phyloP scores from a whole-genome alignment of 768 basidiomycete genomes.

The Strobilomyces confusus region DNA sequence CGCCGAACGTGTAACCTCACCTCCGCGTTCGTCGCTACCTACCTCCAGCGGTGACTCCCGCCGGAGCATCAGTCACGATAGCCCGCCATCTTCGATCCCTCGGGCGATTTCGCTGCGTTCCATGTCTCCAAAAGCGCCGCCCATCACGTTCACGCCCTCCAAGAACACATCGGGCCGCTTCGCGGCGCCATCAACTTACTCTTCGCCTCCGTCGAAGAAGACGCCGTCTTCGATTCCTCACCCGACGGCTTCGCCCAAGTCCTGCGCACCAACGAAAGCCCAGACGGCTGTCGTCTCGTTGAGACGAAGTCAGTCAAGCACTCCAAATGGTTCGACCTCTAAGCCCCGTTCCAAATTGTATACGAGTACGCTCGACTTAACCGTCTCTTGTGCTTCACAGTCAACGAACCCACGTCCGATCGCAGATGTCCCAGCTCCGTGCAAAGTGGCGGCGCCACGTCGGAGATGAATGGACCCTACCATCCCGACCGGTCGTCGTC shows the following conservation, averaged over 20 bases:
- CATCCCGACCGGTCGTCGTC: conserved; percentile 10
- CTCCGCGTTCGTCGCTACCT: conserved; percentile 10
- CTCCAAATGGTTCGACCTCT: conserved; percentile 60
- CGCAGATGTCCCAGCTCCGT: conserved; percentile 39
- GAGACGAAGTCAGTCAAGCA: conserved; percentile 23
- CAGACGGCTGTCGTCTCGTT: conserved; percentile 36
- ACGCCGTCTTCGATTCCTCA: conserved; percentile 64
- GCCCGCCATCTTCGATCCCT: conserved; percentile 51
- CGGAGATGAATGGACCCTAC: conserved; percentile 31
- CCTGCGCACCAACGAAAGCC: conserved; percentile 28
- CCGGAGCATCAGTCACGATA: conserved; percentile 13
- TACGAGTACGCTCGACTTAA: conserved; percentile 61
- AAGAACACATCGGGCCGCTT: conserved; percentile 29
- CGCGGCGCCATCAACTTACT: conserved; percentile 18
- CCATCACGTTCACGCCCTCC: conserved; percentile 33
- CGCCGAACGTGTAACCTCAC: conserved; percentile 5
- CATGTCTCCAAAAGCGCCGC: conserved; percentile 28
- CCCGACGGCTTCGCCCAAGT: conserved; percentile 41
- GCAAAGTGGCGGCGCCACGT: conserved; percentile 22
- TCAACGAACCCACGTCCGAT: conserved; percentile 24
- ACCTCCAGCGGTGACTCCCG: conserved; percentile 3
- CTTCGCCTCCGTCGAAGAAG: conserved; percentile 52
- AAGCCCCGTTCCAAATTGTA: conserved; percentile 45
- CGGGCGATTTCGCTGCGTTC: conserved; percentile 38
- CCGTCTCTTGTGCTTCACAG: conserved; percentile 35